Evolutionary conservation across 495 filamentous ascomycete genomes (phyloP).

Genomic region (Penicillium desertorum): DNA sequence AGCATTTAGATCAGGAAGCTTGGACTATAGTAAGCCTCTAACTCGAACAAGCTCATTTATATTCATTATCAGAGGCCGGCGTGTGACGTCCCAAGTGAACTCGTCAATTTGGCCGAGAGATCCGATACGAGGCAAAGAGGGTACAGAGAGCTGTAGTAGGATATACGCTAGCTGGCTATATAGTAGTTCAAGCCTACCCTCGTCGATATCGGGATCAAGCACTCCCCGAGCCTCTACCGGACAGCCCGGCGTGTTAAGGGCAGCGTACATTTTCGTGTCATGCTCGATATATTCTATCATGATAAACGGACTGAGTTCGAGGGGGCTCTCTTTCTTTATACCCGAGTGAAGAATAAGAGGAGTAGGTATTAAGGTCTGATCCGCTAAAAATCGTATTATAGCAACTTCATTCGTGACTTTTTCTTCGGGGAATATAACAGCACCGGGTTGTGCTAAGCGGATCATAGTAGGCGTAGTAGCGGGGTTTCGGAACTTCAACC

Average conservation of each 20-base stretch:
- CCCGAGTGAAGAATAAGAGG: too few species aligned
- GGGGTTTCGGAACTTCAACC: constrained; percentile 12
- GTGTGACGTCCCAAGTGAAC: constrained; percentile 19
- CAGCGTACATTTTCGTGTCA: too few species aligned
- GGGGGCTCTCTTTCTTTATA: too few species aligned
- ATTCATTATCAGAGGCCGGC: constrained; percentile 25
- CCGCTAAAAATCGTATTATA: too few species aligned
- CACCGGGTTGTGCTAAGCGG: constrained; percentile 16
- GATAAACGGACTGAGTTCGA: too few species aligned
- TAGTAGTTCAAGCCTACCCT: constrained; percentile 27
- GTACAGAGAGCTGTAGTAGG: constrained; percentile 35
- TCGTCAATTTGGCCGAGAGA: constrained; percentile 29
- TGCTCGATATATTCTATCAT: too few species aligned
- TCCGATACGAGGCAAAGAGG: constrained; percentile 34
- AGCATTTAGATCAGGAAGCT: constrained; percentile 33
- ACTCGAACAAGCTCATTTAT: constrained; percentile 38
- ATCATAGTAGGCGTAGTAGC: constrained; percentile 8
- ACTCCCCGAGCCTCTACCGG: constrained; percentile 1
- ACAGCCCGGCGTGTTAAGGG: too few species aligned
- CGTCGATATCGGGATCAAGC: constrained; percentile 32
- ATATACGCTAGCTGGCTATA: constrained; percentile 37
- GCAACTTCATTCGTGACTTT: constrained; percentile 17
- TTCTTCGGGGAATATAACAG: constrained; percentile 34
- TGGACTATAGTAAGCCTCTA: constrained; percentile 28
- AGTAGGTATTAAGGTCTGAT: too few species aligned